phyloP scores from a whole-genome alignment of 2,329 filamentous ascomycete genomes.

The Colletotrichum sp. region DNA sequence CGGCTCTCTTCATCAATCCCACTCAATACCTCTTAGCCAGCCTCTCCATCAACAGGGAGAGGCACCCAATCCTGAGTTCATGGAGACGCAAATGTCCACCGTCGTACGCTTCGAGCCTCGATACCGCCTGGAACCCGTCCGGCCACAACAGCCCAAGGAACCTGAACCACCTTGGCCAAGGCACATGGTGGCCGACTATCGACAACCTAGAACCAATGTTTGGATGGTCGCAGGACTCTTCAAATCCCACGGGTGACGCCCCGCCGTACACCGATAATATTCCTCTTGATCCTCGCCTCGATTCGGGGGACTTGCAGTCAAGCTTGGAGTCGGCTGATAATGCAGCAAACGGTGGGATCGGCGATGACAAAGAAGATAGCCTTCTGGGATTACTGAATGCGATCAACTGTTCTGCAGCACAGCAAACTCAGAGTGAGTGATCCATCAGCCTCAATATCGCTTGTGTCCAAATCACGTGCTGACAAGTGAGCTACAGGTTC shows the following conservation, averaged over 20 bases:
- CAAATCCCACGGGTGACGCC: not conserved
- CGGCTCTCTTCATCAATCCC: not conserved
- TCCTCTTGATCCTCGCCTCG: not conserved
- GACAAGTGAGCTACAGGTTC: not conserved
- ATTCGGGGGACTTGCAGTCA: not conserved
- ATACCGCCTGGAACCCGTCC: not conserved
- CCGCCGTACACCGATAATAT: not conserved
- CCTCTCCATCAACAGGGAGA: not conserved
- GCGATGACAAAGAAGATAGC: not conserved
- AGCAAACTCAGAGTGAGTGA: not conserved
- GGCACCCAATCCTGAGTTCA: not conserved
- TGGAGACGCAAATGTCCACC: not conserved
- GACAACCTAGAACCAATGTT: not conserved
- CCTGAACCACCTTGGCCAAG: not conserved
- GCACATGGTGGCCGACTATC: not conserved
- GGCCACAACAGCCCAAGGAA: not conserved
- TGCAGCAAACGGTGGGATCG: not conserved
- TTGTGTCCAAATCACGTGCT: not conserved
- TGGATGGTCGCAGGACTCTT: not conserved
- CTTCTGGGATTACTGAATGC: not conserved
- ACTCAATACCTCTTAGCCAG: not conserved
- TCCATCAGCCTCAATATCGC: rapidly evolving
- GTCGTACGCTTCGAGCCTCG: not conserved
- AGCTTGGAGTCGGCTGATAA: not conserved
- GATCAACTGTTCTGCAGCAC: not conserved